A percentile compares a stretch with the other conserved stretches of the same genome.
These are phyloP conservation scores for Brassica nigra DNA, from an alignment of 345 rosid species.

Conservation along the genomic window DNA sequence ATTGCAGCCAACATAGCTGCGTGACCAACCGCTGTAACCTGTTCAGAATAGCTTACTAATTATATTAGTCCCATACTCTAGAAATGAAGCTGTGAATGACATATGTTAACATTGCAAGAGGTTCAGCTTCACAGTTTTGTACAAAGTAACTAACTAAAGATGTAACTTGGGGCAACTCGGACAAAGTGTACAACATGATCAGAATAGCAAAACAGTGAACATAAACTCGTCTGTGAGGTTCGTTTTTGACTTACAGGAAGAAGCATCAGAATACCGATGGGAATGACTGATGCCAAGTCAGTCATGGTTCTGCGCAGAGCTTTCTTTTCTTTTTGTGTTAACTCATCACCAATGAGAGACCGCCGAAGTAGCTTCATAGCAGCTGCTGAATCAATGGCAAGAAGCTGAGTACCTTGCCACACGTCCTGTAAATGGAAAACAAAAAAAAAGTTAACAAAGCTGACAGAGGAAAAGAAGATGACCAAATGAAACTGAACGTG, in stretches of 20 bases:
- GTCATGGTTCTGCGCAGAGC: slow-evolving; percentile 83
- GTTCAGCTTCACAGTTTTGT: slow-evolving; percentile 13
- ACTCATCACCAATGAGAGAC: slow-evolving; percentile 78
- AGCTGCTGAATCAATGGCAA: slow-evolving; percentile 87
- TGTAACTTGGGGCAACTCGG: slow-evolving; percentile 5
- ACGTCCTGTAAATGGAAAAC: slow-evolving; percentile 62
- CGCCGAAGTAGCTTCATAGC: slow-evolving; percentile 72
- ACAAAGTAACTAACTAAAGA: slow-evolving; percentile 7
- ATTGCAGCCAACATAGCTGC: slow-evolving; percentile 97
- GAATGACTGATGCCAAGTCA: slow-evolving; percentile 94
- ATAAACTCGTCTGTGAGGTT: slow-evolving; percentile 11
- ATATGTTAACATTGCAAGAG: slow-evolving; percentile 20
- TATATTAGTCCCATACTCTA: background rate
- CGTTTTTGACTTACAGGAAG: slow-evolving; percentile 75
- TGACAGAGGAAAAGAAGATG: slow-evolving; percentile 21
- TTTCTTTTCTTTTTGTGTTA: slow-evolving; percentile 80
- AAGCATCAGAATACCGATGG: slow-evolving; percentile 93
- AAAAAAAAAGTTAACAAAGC: slow-evolving; percentile 1
- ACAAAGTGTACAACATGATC: background rate
- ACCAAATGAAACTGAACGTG: background rate
- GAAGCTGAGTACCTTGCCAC: slow-evolving; percentile 97
- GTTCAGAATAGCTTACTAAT: slow-evolving; percentile 21
- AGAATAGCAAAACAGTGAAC: background rate
- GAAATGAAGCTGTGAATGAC: slow-evolving; percentile 7
- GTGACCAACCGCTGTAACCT: slow-evolving; percentile 98